Evolutionary conservation across 768 basidiomycete species (phyloP), one percentile per base, ranked within the genome.

Genomic region (Candolleomyces aberdarensis): DNA sequence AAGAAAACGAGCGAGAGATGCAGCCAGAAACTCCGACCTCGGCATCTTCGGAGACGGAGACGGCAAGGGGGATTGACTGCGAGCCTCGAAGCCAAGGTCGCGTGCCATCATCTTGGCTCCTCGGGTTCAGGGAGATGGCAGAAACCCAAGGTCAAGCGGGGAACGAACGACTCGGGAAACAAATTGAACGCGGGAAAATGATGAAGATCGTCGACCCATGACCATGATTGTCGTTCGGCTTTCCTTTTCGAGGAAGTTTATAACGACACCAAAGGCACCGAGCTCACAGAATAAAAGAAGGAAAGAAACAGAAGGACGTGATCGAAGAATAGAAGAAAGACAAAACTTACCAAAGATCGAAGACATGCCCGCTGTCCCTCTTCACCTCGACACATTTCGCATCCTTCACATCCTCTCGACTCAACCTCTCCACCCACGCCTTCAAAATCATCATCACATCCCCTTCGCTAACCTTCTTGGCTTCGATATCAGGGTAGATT

Each of bases 341-440:
- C 31, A 53, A 26, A 47, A 69, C 81, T 14, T 64, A 85, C 86
- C 81, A 82, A 61, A 84, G 81, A 51, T 80, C 76, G 61, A 86
- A 86, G 1, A 85, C 66, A 22, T 81, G 80, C 1, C 69, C 59
- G 0, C 76, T 75, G 15, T 62, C 65, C 9, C 64, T 60, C 26
- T 71, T 64, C 17, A 85, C 68, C 64, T 84, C 77, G 10, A 88
- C 73, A 63, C 86, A 88, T 1, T 74, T 75, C 41, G 80, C 78
- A 20, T 79, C 70, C 50, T 74, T 75, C 51, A 83, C 77, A 26
- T 77, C 70, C 44, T 78, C 75, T 8, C 70, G 64, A n/a, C 69
- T 65, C 51, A 88, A 67, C 52, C 75, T 73, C 29, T 80, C 71
- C 0, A 82, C 67, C 83, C 84, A 87, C 7, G 65, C 65, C 3